These are phyloP conservation scores for Voacanga thouarsii DNA, from an alignment of 257 asterid species.

Conservation along the genomic window DNA sequence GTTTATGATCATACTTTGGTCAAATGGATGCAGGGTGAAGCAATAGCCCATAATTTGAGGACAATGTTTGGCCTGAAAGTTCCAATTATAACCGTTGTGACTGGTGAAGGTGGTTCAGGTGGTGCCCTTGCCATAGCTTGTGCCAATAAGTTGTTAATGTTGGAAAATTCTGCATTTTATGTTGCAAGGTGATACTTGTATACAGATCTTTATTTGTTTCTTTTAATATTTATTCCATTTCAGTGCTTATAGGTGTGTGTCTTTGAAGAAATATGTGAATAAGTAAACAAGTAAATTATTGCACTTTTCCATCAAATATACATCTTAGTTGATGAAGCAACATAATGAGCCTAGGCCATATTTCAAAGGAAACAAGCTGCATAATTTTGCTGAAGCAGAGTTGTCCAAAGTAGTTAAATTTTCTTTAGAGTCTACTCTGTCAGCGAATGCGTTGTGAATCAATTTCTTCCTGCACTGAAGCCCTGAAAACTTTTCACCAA, in stretches of 20 bases:
- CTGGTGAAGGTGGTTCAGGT: conserved; percentile 61
- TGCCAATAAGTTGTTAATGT: conserved; percentile 53
- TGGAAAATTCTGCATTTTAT: conserved; percentile 52
- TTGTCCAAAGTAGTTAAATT: not conserved
- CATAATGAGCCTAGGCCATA: not conserved
- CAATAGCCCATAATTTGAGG: conserved; percentile 54
- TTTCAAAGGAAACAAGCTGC: not conserved
- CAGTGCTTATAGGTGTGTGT: not conserved
- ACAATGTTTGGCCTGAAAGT: conserved; percentile 59
- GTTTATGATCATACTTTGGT: not conserved
- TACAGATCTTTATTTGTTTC: not conserved
- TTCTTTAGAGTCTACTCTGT: not conserved
- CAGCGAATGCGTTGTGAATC: not conserved
- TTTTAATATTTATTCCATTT: too few relatives aligned
- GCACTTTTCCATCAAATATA: not conserved
- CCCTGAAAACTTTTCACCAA: not conserved
- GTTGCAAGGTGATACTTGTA: conserved; percentile 45
- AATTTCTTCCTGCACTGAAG: not conserved
- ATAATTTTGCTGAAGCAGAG: not conserved
- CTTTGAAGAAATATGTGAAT: not conserved
- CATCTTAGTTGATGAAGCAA: not conserved
- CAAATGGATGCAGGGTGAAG: conserved; percentile 50
- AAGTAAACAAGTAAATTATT: not conserved
- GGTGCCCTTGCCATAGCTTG: conserved; percentile 60
- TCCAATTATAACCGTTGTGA: conserved; percentile 46